Conservation (phyloP, 805 yeast genomes). For the Candida ficus region DNA sequence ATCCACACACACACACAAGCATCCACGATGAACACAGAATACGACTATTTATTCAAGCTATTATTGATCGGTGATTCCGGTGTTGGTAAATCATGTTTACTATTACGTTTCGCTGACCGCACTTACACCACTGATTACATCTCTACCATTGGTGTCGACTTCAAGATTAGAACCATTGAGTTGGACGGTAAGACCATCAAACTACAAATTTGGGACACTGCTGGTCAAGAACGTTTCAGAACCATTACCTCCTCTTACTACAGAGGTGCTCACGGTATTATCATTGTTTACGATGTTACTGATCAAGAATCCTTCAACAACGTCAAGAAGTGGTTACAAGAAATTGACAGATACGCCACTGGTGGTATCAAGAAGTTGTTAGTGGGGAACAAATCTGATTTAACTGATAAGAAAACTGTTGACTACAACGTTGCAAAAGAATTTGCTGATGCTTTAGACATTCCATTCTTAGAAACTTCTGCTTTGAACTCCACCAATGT, state of each 20-base stretch:
- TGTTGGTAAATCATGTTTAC: constrained; percentile 94
- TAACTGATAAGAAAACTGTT: constrained; percentile 89
- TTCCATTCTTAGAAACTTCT: constrained; percentile 94
- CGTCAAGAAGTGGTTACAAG: constrained; percentile 98
- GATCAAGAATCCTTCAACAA: constrained; percentile 95
- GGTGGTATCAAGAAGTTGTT: constrained; percentile 94
- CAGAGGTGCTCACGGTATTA: constrained; percentile 98
- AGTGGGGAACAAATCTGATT: constrained; percentile 95
- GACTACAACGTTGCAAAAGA: constrained; percentile 96
- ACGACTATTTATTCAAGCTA: constrained; percentile 95
- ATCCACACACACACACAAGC: neutral
- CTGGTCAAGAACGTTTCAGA: constrained; percentile 97
- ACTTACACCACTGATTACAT: constrained; percentile 96
- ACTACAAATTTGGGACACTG: constrained; percentile 99
- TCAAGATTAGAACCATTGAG: constrained; percentile 83
- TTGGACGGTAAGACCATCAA: constrained; percentile 96
- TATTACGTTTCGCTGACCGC: constrained; percentile 94
- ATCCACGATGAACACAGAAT: constrained; percentile 75
- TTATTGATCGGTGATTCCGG: constrained; percentile 97
- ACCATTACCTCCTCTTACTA: constrained; percentile 96
- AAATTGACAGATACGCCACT: constrained; percentile 96
- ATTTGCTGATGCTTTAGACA: constrained; percentile 91
- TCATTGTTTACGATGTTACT: constrained; percentile 95
- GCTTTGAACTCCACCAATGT: constrained; percentile 95
- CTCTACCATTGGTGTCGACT: constrained; percentile 97